Conservation (phyloP, 2,329 filamentous ascomycete genomes). For the Elsinoe necatrix region DNA sequence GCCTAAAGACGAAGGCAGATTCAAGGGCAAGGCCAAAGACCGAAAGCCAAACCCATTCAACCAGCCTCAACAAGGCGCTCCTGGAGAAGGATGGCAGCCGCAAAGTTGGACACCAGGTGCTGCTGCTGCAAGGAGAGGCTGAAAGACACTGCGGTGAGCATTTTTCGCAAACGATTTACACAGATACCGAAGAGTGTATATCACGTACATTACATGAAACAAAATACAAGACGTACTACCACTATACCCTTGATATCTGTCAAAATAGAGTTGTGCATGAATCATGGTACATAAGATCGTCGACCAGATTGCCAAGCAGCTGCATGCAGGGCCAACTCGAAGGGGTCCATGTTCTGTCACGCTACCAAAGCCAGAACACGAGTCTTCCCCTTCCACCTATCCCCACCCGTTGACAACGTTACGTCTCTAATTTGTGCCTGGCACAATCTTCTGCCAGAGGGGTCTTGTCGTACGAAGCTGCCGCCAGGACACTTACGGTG, state of each 20-base stretch:
- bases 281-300: neutral
- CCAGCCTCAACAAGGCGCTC: slow-evolving; percentile 29
- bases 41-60: slow-evolving; percentile 35
- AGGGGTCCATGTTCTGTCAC: neutral
- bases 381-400: neutral
- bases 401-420: slow-evolving; percentile 4
- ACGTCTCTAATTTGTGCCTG: slow-evolving; percentile 3
- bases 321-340: neutral
- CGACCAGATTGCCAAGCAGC: neutral
- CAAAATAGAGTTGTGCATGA: neutral
- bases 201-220: neutral
- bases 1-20: slow-evolving; percentile 26
- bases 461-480: too few species aligned
- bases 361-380: neutral
- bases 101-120: slow-evolving; percentile 37
- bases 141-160: neutral
- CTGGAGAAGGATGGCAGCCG: slow-evolving; percentile 42
- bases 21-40: slow-evolving; percentile 24
- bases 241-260: neutral
- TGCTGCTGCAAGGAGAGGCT: slow-evolving; percentile 27
- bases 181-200: too few species aligned
- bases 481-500: too few species aligned
- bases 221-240: neutral
- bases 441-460: neutral
- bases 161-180: too few species aligned